phyloP scores from a whole-genome alignment of 2,329 filamentous ascomycete genomes.

The Clonostachys byssicola region DNA sequence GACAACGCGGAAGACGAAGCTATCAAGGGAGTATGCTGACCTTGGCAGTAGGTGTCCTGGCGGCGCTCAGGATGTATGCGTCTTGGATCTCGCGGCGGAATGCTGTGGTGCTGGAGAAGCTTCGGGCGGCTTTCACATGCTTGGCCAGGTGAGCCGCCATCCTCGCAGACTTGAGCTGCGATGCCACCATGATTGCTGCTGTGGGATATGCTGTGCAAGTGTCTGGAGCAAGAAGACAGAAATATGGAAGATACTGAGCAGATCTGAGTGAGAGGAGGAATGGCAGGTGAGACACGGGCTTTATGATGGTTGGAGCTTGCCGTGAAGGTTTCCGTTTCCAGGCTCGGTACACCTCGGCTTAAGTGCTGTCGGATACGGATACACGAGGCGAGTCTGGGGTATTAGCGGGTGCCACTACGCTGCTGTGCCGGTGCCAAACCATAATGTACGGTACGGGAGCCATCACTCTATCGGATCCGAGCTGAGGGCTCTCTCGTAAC shows the following conservation, averaged over 20 bases:
- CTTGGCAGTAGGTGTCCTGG: conserved; percentile 86
- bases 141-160: conserved; percentile 26
- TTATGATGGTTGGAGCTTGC: background rate
- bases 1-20: background rate
- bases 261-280: conserved; percentile 1
- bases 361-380: conserved; percentile 4
- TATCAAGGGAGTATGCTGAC: conserved; percentile 34
- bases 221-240: no score
- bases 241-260: background rate
- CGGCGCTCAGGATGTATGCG: conserved; percentile 88
- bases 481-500: no score
- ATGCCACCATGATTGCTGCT: conserved; percentile 17
- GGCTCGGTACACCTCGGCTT: conserved; percentile 32
- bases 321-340: background rate
- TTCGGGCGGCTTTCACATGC: conserved; percentile 34
- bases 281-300: background rate
- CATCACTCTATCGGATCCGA: no score
- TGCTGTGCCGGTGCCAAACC: no score
- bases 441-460: no score
- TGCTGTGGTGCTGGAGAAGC: conserved; percentile 39
- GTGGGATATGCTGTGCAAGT: background rate
- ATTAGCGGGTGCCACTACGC: no score
- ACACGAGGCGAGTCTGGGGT: no score
- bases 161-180: conserved; percentile 26
- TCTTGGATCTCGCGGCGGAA: conserved; percentile 70